These are phyloP conservation scores for Fusarium cicatricum DNA, from an alignment of 2,329 filamentous ascomycete species.

Conservation along the genomic window DNA sequence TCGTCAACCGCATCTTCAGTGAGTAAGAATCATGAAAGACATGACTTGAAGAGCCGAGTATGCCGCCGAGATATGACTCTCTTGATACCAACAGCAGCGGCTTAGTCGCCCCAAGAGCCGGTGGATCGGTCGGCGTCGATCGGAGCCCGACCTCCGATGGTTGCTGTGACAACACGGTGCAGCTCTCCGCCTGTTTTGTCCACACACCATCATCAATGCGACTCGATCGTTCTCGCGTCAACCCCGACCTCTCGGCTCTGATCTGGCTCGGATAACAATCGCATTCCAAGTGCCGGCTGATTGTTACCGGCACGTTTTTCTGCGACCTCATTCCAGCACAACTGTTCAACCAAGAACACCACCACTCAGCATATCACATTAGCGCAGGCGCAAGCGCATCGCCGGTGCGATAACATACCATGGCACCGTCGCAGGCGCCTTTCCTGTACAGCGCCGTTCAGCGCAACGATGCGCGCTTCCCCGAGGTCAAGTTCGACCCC, in stretches of 20 bases:
- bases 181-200: slow-evolving; percentile 5
- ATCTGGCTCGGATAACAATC: slow-evolving; percentile 28
- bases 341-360: background rate
- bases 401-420: slow-evolving; percentile 22
- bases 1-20: slow-evolving; percentile 19
- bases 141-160: slow-evolving; percentile 25
- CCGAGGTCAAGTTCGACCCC: slow-evolving; percentile 76
- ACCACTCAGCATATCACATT: slow-evolving; percentile 7
- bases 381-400: slow-evolving; percentile 19
- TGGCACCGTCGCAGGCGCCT: slow-evolving; percentile 56
- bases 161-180: slow-evolving; percentile 42
- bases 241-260: slow-evolving; percentile 9
- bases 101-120: background rate
- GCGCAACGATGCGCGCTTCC: slow-evolving; percentile 61
- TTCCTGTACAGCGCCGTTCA: slow-evolving; percentile 74
- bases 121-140: slow-evolving; percentile 12
- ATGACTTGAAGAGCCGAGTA: slow-evolving; percentile 1
- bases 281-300: slow-evolving; percentile 15
- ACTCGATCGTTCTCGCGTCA: slow-evolving; percentile 15
- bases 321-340: slow-evolving; percentile 20
- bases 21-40: background rate
- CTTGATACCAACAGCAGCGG: slow-evolving; percentile 6
- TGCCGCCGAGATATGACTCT: slow-evolving; percentile 22
- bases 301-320: slow-evolving; percentile 4
- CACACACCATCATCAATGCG: slow-evolving; percentile 26